Evolutionary conservation across 306 rosid genomes (phyloP).

Genomic region (Corylus avellana): DNA sequence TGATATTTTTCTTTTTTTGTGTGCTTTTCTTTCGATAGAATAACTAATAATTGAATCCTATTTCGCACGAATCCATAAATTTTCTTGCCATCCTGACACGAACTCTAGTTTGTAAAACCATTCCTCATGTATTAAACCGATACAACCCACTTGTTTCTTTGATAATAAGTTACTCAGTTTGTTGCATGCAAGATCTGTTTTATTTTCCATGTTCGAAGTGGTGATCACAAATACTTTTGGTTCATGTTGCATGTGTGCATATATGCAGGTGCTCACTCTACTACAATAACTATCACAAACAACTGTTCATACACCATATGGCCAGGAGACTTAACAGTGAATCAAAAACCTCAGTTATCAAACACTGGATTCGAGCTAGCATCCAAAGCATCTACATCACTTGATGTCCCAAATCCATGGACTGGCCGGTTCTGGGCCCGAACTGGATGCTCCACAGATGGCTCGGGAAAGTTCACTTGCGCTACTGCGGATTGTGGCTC

Average conservation of each 20-base stretch:
- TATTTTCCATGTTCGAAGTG: no score
- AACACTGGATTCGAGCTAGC: slow-evolving; percentile 35
- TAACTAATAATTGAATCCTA: no score
- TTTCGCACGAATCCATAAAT: no score
- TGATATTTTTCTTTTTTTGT: neutral
- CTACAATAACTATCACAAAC: slow-evolving; percentile 31
- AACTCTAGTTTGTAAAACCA: no score
- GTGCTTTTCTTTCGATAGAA: neutral
- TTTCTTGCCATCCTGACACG: no score
- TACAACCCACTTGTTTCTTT: no score
- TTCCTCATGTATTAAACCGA: neutral
- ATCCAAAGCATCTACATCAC: neutral
- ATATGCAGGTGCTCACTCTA: slow-evolving; percentile 19
- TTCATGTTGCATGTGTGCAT: neutral
- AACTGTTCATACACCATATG: slow-evolving; percentile 36
- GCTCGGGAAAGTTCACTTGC: slow-evolving; percentile 33
- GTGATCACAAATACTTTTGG: no score
- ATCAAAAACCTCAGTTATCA: slow-evolving; percentile 26
- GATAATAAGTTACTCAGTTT: no score
- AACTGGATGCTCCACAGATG: slow-evolving; percentile 27
- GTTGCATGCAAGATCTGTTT: no score
- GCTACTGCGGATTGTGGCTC: slow-evolving; percentile 38
- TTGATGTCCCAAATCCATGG: slow-evolving; percentile 33
- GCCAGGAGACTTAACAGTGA: slow-evolving; percentile 40
- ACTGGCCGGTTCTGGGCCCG: slow-evolving; percentile 44